phyloP scores from a whole-genome alignment of 192 early-diverging fungal genomes.

The Dispira parvispora region DNA sequence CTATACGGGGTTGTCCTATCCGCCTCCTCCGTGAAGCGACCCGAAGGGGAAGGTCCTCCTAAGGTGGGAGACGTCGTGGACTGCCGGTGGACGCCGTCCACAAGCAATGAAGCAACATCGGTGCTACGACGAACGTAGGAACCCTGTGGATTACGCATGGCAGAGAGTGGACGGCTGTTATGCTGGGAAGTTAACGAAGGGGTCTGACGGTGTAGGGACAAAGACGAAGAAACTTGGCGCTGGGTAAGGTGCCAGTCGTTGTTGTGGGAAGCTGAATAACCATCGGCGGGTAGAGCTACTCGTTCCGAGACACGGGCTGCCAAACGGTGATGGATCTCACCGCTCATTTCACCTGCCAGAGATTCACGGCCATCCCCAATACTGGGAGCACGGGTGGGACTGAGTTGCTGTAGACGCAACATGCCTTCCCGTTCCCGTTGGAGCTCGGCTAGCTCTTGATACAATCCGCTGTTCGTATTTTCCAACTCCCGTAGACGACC shows the following conservation, averaged over 20 bases:
- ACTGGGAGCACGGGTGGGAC: no score
- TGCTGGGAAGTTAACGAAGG: not conserved
- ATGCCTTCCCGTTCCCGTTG: conserved; percentile 2
- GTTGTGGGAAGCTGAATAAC: not conserved
- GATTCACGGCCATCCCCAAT: no score
- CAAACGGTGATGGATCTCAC: not conserved
- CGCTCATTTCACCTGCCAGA: not conserved
- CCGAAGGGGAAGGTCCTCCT: not conserved
- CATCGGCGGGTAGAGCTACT: not conserved
- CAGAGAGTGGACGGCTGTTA: not conserved
- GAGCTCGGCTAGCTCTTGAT: not conserved
- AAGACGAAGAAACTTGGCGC: not conserved
- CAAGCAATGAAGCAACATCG: conserved; percentile 10
- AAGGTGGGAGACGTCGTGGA: not conserved
- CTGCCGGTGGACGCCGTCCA: not conserved
- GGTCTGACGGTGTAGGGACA: not conserved
- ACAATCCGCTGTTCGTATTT: not conserved
- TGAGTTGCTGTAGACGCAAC: not conserved
- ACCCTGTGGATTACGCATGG: not conserved
- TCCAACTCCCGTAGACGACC: not conserved
- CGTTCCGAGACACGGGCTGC: not conserved
- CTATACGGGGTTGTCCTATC: no score
- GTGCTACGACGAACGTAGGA: conserved; percentile 2
- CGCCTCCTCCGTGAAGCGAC: no score
- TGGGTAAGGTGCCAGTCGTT: not conserved